phyloP scores from a whole-genome alignment of 1,284 basidiomycete genomes.

The Marasmius fiardii region DNA sequence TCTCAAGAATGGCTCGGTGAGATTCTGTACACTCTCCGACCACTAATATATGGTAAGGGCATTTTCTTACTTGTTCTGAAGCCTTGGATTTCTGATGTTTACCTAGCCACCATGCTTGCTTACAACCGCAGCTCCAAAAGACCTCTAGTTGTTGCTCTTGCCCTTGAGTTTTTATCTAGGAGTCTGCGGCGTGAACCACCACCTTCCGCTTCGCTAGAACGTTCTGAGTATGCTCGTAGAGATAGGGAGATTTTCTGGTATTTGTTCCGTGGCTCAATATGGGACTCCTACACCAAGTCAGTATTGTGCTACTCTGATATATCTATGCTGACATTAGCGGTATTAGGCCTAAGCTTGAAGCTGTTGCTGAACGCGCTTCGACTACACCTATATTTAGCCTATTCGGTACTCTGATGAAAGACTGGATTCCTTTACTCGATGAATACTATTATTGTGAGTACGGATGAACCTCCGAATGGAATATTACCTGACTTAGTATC shows the following conservation, averaged over 20 bases:
- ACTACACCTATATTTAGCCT: constrained; percentile 73
- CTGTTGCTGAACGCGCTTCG: constrained; percentile 55
- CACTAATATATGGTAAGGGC: constrained; percentile 67
- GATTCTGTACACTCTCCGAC: constrained; percentile 61
- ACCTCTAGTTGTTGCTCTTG: constrained; percentile 54
- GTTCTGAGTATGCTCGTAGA: constrained; percentile 77
- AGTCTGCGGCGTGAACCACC: constrained; percentile 64
- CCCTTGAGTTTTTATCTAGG: constrained; percentile 63
- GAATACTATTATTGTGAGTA: constrained; percentile 93
- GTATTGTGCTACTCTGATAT: constrained; percentile 18
- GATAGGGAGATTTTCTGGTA: constrained; percentile 85
- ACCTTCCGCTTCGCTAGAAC: constrained; percentile 61
- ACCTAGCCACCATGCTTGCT: constrained; percentile 35
- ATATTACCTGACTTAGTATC: constrained; percentile 8
- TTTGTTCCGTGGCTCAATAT: constrained; percentile 84
- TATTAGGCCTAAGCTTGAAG: constrained; percentile 76
- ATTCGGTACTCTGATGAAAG: constrained; percentile 74
- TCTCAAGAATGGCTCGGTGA: constrained; percentile 73
- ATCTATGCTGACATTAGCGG: constrained; percentile 7
- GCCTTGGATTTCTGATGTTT: constrained; percentile 11
- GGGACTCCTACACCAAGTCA: constrained; percentile 82
- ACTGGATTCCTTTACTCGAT: constrained; percentile 93
- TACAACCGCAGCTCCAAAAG: constrained; percentile 38
- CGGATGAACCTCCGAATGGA: constrained; percentile 3
- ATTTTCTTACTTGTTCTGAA: constrained; percentile 1